These are phyloP conservation scores for Chlamydomonas reinhardtii DNA, from an alignment of 163 green algal genomes.

Conservation along the genomic window DNA sequence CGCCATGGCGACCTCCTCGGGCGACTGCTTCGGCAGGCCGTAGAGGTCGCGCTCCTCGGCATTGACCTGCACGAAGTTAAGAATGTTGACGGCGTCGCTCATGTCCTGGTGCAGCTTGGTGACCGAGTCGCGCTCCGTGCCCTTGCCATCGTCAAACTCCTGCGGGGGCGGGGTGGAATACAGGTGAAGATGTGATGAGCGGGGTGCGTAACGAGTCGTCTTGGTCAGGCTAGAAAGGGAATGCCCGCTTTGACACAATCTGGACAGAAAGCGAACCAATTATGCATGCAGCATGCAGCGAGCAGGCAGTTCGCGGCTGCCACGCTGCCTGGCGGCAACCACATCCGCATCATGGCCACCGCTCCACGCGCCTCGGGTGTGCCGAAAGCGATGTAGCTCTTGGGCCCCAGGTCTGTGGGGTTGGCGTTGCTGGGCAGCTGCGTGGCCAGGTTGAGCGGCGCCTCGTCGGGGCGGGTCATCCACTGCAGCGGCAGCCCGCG, in stretches of 20 bases:
- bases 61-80: constrained; percentile 63
- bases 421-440: constrained; percentile 57
- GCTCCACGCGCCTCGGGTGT: background rate
- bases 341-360: too few species aligned
- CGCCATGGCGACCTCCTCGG: too few species aligned
- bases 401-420: constrained; percentile 89
- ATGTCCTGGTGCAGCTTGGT: constrained; percentile 93
- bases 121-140: constrained; percentile 78
- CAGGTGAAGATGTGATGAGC: too few species aligned
- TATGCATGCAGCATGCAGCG: too few species aligned
- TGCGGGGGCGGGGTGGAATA: background rate
- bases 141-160: constrained; percentile 50
- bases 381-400: constrained; percentile 92
- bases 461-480: constrained; percentile 75
- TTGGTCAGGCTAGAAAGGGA: too few species aligned
- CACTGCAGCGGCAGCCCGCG: constrained; percentile 73
- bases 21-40: too few species aligned
- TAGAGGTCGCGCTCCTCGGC: too few species aligned
- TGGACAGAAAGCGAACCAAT: too few species aligned
- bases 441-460: constrained; percentile 81
- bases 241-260: too few species aligned
- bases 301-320: too few species aligned
- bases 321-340: too few species aligned
- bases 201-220: too few species aligned
- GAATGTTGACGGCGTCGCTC: constrained; percentile 86